Evolutionary conservation across 495 filamentous ascomycete species (phyloP), one percentile per base, ranked within the genome.

Genomic region (Melanomma pulvis-pyrius): DNA sequence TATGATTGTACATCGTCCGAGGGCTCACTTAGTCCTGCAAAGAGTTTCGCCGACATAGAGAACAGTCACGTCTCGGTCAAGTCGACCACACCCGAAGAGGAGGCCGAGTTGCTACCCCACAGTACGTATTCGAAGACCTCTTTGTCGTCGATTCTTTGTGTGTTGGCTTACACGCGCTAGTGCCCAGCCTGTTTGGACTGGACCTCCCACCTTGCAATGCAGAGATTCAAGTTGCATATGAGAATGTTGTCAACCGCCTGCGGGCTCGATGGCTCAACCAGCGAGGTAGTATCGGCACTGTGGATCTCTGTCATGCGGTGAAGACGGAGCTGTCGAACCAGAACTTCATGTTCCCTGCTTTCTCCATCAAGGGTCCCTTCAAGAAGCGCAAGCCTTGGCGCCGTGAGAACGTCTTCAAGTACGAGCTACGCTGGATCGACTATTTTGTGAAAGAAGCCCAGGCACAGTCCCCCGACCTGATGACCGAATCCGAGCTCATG

Each of bases 331-430:
- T 71, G 1, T 47, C 29, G 13, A 21, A 47, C 11, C 57, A 70
- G 52, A 32, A 46, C 1, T 26, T 8, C 25, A 2, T 41, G 1
- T 62, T 19, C 19, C 62, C 67, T n/a, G 34, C 48, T n/a, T 19
- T 17, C 21, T 50, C 24, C 8, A 39, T 6, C 24, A 22, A 41
- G 17, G 17, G 30, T n/a, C 4, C 6, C 25, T 22, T 0, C 36
- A 69, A 69, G 28, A 44, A 25, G 29, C 63, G 61, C n/a, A 49
- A 28, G 46, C 68, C 63, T 13, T 71, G 68, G 68, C 60, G 68
- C 19, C 63, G 68, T 15, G 56, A 67, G 48, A 59, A 36, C 15
- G 68, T 71, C 28, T 67, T 67, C 50, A 34, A 49, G 12, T 64
- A 44, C 47, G 59, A 71, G 48, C 15, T 63, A 17, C 48, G 49